Conservation (phyloP, 164 flowering plant species). For the Stephania cephalantha region DNA sequence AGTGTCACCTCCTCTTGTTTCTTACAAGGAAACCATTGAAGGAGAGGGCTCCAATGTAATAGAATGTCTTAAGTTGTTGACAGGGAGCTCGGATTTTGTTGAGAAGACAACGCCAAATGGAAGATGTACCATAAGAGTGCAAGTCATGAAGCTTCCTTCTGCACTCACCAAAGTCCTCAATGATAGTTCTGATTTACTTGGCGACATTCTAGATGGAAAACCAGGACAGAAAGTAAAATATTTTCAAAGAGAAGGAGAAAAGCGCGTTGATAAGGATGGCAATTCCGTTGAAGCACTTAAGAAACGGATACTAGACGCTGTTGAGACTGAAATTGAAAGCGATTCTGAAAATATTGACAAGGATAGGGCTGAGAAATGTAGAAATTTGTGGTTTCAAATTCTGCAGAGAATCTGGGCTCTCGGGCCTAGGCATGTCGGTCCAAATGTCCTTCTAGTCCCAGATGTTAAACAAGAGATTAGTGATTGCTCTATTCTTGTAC, state of each 20-base stretch:
- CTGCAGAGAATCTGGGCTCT: constrained; percentile 83
- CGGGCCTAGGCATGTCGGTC: constrained; percentile 83
- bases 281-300: constrained; percentile 47
- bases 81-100: constrained; percentile 43
- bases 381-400: constrained; percentile 47
- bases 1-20: constrained; percentile 89
- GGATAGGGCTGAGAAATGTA: constrained; percentile 55
- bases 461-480: constrained; percentile 20
- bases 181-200: constrained; percentile 70
- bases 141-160: constrained; percentile 67
- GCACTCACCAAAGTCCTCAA: constrained; percentile 69
- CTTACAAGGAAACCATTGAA: constrained; percentile 82
- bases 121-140: constrained; percentile 65
- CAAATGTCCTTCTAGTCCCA: constrained; percentile 73
- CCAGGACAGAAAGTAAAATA: constrained; percentile 29
- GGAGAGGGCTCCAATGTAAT: constrained; percentile 45
- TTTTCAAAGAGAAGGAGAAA: constrained; percentile 27
- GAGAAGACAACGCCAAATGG: constrained; percentile 78
- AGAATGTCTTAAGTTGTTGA: constrained; percentile 43
- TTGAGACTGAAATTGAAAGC: constrained; percentile 42
- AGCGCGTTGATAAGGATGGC: constrained; percentile 30
- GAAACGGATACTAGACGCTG: constrained; percentile 57
- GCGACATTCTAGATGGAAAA: constrained; percentile 54
- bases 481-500: constrained; percentile 37
- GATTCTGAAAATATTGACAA: constrained; percentile 35